Evolutionary conservation across 2,329 filamentous ascomycete species (phyloP).

Genomic region (Calonectria fujianensis): DNA sequence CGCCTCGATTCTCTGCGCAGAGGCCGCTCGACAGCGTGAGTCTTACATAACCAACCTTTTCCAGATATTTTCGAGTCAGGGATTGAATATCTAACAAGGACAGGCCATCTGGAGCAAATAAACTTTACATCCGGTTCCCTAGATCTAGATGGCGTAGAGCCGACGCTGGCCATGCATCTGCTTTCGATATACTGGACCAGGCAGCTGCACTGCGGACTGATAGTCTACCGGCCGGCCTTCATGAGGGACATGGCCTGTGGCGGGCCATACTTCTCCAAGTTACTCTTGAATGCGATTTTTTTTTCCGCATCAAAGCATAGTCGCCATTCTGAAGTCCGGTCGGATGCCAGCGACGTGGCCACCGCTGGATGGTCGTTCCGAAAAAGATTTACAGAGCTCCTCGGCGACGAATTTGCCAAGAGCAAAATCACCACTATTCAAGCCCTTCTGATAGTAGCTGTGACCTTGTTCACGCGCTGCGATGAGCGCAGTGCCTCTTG

Average conservation of each 20-base stretch:
- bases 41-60: not conserved
- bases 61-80: not conserved
- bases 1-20: conserved; percentile 56
- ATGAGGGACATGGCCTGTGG: conserved; percentile 72
- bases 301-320: conserved; percentile 67
- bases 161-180: conserved; percentile 70
- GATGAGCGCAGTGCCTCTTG: conserved; percentile 72
- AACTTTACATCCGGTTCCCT: conserved; percentile 67
- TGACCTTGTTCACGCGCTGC: conserved; percentile 69
- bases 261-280: conserved; percentile 74
- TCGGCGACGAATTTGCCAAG: conserved; percentile 66
- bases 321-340: conserved; percentile 65
- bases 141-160: conserved; percentile 73
- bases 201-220: conserved; percentile 65
- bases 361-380: conserved; percentile 70
- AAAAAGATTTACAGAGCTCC: conserved; percentile 66
- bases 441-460: conserved; percentile 71
- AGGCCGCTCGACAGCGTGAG: conserved; percentile 49
- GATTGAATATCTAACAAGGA: not conserved
- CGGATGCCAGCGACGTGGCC: conserved; percentile 65
- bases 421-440: conserved; percentile 74
- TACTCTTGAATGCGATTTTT: conserved; percentile 73
- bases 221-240: conserved; percentile 72
- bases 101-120: conserved; percentile 69
- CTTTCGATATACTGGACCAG: conserved; percentile 72